Evolutionary conservation across 148 eudicot genomes (phyloP), one percentile per base, ranked within the genome.

Genomic region (Dianthus caryophyllus): DNA sequence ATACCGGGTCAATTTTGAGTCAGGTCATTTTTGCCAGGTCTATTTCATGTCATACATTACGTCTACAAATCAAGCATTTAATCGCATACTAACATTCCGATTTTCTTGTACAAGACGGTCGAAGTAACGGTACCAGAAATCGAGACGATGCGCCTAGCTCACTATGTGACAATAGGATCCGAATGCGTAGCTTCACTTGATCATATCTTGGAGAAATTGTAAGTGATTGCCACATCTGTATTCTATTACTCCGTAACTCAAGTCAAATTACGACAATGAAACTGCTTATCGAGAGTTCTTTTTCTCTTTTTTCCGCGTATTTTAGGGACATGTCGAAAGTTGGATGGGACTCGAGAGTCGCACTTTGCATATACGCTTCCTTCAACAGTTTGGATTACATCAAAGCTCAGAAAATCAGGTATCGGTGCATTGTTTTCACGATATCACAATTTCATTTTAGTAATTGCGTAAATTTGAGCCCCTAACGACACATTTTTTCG

Each of bases 321-420:
- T 71, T n/a, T 65, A 90, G 99, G 75, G 67, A 78, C 60, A 58
- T 39, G 51, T 66, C 70, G 2, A 85, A 84, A 73, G 25, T 85
- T 46, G 99, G 96, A 26, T 87, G 96, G 82, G 99, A 94, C 76
- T 79, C 80, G 47, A 83, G 95, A 71, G 95, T 90, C 49, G 90
- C 82, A 53, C 90, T 90, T 71, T 65, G 90, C 21, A 77, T 94
- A 49, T 94, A 90, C 46, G 85, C 86, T 51, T 60, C 97, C 59
- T 94, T 94, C 75, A 69, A 54, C 56, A 75, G 89, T 71, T 71
- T 78, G 67, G 99, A 94, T 48, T 94, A 94, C 54, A 62, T 94
- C n/a, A 88, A 86, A 81, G 96, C 99, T n/a, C 99, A 94, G 77
- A 86, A 74, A 81, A 80, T 94, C 65, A 86, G 98, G 98, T 94